A percentile compares a stretch with the other conserved stretches of the same genome.
phyloP scores from a whole-genome alignment of 768 basidiomycete genomes.

The Gloeopeniophorella convolvens region DNA sequence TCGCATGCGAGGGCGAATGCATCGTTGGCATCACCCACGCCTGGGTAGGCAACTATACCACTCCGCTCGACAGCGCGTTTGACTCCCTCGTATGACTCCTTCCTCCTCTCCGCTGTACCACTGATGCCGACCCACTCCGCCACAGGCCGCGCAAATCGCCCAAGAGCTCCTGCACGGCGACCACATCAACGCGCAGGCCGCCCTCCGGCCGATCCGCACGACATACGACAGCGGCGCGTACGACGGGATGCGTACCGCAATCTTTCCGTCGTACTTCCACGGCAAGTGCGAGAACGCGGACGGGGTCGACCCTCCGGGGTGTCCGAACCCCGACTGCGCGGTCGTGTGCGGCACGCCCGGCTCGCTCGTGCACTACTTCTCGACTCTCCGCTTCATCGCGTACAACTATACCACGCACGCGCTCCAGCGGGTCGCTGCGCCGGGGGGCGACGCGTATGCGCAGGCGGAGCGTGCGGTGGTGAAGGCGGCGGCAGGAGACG shows the following conservation, averaged over 20 bases:
- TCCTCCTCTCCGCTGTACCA: background rate
- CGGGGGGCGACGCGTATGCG: conserved; percentile 37
- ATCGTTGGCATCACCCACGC: conserved; percentile 53
- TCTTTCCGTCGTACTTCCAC: conserved; percentile 69
- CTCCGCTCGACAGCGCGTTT: conserved; percentile 35
- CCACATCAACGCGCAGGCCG: conserved; percentile 23
- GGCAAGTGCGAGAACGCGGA: conserved; percentile 58
- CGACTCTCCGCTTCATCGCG: conserved; percentile 41
- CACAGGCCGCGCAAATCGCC: conserved; percentile 34
- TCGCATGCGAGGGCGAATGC: conserved; percentile 67
- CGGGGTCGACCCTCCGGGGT: conserved; percentile 56
- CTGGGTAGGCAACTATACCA: conserved; percentile 44
- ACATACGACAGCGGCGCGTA: conserved; percentile 43
- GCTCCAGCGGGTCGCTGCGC: conserved; percentile 31
- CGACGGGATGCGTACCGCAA: conserved; percentile 41
- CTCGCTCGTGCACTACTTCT: conserved; percentile 65
- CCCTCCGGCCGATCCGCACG: conserved; percentile 41
- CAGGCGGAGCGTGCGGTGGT: conserved; percentile 38
- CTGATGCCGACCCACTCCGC: conserved; percentile 15
- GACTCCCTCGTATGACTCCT: conserved; percentile 36
- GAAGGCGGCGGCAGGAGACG: conserved; percentile 31
- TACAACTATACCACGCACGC: conserved; percentile 36
- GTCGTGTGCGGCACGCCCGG: conserved; percentile 80
- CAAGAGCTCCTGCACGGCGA: conserved; percentile 29
- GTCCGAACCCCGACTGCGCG: conserved; percentile 74